Conservation (phyloP, 306 rosid genomes). For the Dicorynia guianensis region DNA sequence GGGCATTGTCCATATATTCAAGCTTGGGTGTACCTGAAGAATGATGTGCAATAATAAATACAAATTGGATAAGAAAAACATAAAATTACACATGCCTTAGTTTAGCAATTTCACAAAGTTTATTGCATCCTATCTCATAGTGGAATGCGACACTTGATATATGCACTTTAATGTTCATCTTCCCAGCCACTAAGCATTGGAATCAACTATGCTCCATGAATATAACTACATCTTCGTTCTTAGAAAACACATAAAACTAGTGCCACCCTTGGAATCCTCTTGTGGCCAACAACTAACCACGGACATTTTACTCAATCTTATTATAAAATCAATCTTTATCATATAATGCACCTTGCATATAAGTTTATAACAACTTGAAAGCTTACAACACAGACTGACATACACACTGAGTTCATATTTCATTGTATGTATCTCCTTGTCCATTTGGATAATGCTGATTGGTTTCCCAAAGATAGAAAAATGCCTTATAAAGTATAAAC, state of each 20-base stretch:
- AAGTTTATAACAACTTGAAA: slow-evolving; percentile 28
- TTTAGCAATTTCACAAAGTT: slow-evolving; percentile 19
- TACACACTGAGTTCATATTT: neutral
- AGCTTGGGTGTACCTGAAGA: slow-evolving; percentile 50
- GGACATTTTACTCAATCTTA: slow-evolving; percentile 3
- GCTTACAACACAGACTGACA: slow-evolving; percentile 16
- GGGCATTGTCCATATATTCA: slow-evolving; percentile 45
- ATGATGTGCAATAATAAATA: slow-evolving; percentile 59
- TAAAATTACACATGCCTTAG: slow-evolving; percentile 28
- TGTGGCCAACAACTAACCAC: slow-evolving; percentile 10
- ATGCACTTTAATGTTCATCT: slow-evolving; percentile 29
- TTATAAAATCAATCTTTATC: no score
- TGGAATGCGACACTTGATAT: neutral
- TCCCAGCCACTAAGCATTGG: neutral
- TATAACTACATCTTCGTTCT: slow-evolving; percentile 18
- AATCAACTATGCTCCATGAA: slow-evolving; percentile 22
- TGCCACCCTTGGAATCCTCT: slow-evolving; percentile 16
- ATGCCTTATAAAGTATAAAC: slow-evolving; percentile 19
- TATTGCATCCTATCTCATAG: slow-evolving; percentile 14
- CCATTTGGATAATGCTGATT: slow-evolving; percentile 8
- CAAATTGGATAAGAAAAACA: slow-evolving; percentile 10
- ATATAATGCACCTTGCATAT: neutral
- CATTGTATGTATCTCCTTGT: slow-evolving; percentile 20
- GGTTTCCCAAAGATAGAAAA: slow-evolving; percentile 19
- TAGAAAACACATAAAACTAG: slow-evolving; percentile 32